phyloP scores from a whole-genome alignment of 257 asterid species.

The Leptodermis oblonga region DNA sequence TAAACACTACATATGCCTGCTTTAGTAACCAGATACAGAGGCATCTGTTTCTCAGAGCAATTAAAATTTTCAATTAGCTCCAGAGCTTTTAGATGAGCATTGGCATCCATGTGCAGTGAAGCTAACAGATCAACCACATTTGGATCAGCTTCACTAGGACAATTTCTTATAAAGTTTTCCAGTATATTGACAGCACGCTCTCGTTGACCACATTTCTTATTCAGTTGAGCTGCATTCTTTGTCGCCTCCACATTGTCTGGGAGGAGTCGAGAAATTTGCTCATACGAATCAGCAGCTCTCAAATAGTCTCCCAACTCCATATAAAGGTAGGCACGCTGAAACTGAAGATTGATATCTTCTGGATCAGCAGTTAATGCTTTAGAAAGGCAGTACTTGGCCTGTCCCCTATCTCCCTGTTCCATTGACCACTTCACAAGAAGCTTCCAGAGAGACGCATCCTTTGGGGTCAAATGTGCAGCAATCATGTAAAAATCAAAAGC shows the following conservation, averaged over 20 bases:
- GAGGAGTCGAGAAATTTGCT: conserved; percentile 55
- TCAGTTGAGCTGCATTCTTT: conserved; percentile 51
- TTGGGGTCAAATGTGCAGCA: conserved; percentile 79
- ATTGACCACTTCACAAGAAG: conserved; percentile 57
- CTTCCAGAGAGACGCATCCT: conserved; percentile 80
- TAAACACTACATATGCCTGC: conserved; percentile 77
- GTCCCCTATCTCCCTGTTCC: conserved; percentile 59
- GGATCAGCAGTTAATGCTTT: conserved; percentile 85
- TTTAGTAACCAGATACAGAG: conserved; percentile 43
- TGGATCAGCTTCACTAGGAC: conserved; percentile 37
- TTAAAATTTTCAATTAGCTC: conserved; percentile 50
- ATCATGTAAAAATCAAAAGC: conserved; percentile 71
- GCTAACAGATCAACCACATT: conserved; percentile 54
- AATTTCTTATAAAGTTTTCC: conserved; percentile 49
- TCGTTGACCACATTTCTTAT: conserved; percentile 52
- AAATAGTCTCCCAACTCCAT: conserved; percentile 58
- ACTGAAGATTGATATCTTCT: conserved; percentile 53
- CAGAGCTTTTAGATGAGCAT: conserved; percentile 54
- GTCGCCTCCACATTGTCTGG: conserved; percentile 52
- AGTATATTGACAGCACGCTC: conserved; percentile 59
- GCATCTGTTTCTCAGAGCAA: conserved; percentile 44
- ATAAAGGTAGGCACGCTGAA: conserved; percentile 60
- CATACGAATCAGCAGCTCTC: conserved; percentile 73
- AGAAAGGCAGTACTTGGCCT: conserved; percentile 64
- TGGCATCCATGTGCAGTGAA: conserved; percentile 33